Percentiles rank a stretch among this genome's conserved stretches.
Evolutionary conservation across 805 yeast species (phyloP).

Genomic region (Pichia cephalocereana): DNA sequence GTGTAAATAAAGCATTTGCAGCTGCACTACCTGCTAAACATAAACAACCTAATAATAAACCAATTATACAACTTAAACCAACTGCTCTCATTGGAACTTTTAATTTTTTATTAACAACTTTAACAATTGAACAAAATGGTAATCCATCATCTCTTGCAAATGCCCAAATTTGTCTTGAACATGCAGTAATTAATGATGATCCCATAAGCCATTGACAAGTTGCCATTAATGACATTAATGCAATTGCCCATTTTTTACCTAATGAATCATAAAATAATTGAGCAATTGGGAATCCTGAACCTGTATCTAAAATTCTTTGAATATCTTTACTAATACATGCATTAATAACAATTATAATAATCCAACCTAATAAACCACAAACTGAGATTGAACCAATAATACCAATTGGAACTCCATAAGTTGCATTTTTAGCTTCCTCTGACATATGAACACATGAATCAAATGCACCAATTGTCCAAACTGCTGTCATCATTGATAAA

Average conservation of each 20-base stretch:
- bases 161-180: slow-evolving; percentile 66
- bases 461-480: slow-evolving; percentile 45
- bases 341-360: slow-evolving; percentile 40
- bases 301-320: slow-evolving; percentile 30
- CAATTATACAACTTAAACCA: slow-evolving; percentile 36
- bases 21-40: slow-evolving; percentile 49
- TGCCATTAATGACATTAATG: slow-evolving; percentile 48
- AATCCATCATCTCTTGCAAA: slow-evolving; percentile 68
- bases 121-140: slow-evolving; percentile 47
- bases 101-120: slow-evolving; percentile 42
- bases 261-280: slow-evolving; percentile 51
- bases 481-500: slow-evolving; percentile 20
- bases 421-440: slow-evolving; percentile 58
- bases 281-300: slow-evolving; percentile 53
- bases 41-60: slow-evolving; percentile 43
- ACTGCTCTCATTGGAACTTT: slow-evolving; percentile 58
- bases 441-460: slow-evolving; percentile 65
- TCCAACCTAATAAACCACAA: slow-evolving; percentile 51
- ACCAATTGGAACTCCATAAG: slow-evolving; percentile 54
- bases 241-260: slow-evolving; percentile 56
- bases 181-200: slow-evolving; percentile 48
- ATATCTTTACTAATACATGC: slow-evolving; percentile 45
- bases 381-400: slow-evolving; percentile 46
- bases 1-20: slow-evolving; percentile 54
- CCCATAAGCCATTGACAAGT: slow-evolving; percentile 60